phyloP scores from a whole-genome alignment of 495 filamentous ascomycete genomes.

The Penicillium manginii region DNA sequence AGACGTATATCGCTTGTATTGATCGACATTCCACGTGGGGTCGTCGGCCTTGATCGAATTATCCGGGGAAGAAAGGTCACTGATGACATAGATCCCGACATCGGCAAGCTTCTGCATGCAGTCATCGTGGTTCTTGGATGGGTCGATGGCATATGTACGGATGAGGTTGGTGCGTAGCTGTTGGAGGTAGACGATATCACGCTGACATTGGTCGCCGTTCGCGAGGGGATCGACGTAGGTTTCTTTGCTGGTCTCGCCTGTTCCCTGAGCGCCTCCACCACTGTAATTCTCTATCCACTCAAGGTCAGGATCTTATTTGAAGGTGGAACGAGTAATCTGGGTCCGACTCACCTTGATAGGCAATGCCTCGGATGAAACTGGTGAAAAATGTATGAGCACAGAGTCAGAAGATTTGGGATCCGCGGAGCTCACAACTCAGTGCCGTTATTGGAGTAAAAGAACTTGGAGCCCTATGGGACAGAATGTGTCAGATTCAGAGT shows the following conservation, averaged over 20 bases:
- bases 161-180: constrained; percentile 82
- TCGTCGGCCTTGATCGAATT: constrained; percentile 80
- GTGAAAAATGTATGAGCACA: constrained; percentile 10
- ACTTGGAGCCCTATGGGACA: constrained; percentile 63
- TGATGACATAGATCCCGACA: constrained; percentile 90
- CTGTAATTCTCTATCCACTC: constrained; percentile 48
- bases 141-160: constrained; percentile 90
- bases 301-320: constrained; percentile 19
- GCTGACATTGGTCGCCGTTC: constrained; percentile 65
- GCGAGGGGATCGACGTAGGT: constrained; percentile 70
- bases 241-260: constrained; percentile 32
- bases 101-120: constrained; percentile 83
- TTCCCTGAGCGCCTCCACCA: constrained; percentile 17
- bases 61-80: constrained; percentile 81
- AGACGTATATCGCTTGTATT: constrained; percentile 75
- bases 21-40: constrained; percentile 72
- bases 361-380: constrained; percentile 80
- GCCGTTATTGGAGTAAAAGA: constrained; percentile 74
- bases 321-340: constrained; percentile 4
- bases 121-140: constrained; percentile 67
- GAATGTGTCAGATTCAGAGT: background rate
- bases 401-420: background rate
- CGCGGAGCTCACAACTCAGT: constrained; percentile 68
- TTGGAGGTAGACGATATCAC: constrained; percentile 77
- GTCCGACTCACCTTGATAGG: constrained; percentile 65